phyloP scores from a whole-genome alignment of 1,284 basidiomycete species.

The Agroathelia rolfsii region DNA sequence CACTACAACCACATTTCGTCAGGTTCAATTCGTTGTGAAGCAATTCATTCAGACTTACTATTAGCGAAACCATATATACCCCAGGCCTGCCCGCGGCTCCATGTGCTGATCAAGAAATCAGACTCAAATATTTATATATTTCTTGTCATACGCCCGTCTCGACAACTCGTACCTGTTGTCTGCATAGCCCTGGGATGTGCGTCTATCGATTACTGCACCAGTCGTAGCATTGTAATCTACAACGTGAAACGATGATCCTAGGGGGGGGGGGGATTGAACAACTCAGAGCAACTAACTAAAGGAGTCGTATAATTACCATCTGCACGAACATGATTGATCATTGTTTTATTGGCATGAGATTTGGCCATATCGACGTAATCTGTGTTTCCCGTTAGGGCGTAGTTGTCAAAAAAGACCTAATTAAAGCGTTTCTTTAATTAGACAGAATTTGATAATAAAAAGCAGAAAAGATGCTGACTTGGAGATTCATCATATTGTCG shows the following conservation, averaged over 20 bases:
- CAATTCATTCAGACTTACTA: slow-evolving; percentile 31
- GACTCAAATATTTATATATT: not conserved
- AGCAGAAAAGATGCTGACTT: no score
- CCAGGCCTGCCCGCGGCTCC: slow-evolving; percentile 66
- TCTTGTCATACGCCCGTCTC: no score
- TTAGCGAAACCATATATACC: slow-evolving; percentile 61
- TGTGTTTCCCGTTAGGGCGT: slow-evolving; percentile 13
- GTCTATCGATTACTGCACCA: slow-evolving; percentile 42
- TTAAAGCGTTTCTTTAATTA: no score
- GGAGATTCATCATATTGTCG: slow-evolving; percentile 18
- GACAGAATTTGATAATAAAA: no score
- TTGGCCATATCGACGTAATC: slow-evolving; percentile 14
- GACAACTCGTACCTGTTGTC: slow-evolving; percentile 33
- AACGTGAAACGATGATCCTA: slow-evolving; percentile 57
- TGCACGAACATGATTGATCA: slow-evolving; percentile 14
- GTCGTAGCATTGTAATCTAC: slow-evolving; percentile 58
- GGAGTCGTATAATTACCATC: slow-evolving; percentile 10
- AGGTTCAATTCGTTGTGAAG: slow-evolving; percentile 5
- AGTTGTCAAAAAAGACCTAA: slow-evolving; percentile 14
- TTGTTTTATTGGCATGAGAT: slow-evolving; percentile 14
- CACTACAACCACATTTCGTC: slow-evolving; percentile 35
- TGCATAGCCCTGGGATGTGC: slow-evolving; percentile 54
- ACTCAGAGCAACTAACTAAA: not conserved
- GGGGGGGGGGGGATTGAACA: not conserved
- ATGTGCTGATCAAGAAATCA: slow-evolving; percentile 39